Percentiles rank a stretch among this genome's conserved stretches.
Conservation (phyloP, 1,284 basidiomycete genomes). For the Moniliophthora roreri region DNA sequence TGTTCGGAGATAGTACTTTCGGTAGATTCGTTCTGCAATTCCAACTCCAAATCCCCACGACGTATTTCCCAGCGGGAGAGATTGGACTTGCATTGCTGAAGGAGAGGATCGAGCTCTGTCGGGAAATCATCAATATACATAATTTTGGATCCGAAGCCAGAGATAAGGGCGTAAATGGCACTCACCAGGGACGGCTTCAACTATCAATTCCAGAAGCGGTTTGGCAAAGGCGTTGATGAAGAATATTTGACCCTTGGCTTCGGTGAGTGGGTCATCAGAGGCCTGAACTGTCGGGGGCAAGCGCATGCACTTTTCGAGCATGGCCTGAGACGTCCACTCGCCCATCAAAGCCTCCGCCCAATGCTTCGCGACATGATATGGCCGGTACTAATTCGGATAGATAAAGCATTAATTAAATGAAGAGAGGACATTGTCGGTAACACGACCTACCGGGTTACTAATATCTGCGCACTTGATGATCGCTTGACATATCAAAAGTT, state of each 20-base stretch:
- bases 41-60: slow-evolving; percentile 1
- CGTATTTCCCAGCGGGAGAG: slow-evolving; percentile 8
- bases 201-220: slow-evolving; percentile 79
- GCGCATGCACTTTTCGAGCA: not conserved
- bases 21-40: not conserved
- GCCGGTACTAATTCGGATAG: slow-evolving; percentile 67
- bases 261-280: slow-evolving; percentile 64
- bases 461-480: slow-evolving; percentile 97
- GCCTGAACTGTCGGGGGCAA: slow-evolving; percentile 18
- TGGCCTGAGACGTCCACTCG: slow-evolving; percentile 88
- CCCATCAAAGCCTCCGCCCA: slow-evolving; percentile 87
- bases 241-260: slow-evolving; percentile 86
- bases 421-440: slow-evolving; percentile 4
- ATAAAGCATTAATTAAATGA: slow-evolving; percentile 4
- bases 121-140: slow-evolving; percentile 48
- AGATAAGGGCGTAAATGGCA: slow-evolving; percentile 11
- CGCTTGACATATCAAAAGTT: slow-evolving; percentile 83
- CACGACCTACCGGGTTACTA: slow-evolving; percentile 82
- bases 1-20: not conserved
- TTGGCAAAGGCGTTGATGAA: slow-evolving; percentile 84
- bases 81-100: slow-evolving; percentile 12
- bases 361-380: slow-evolving; percentile 83
- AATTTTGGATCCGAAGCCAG: no score
- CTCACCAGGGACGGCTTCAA: slow-evolving; percentile 72
- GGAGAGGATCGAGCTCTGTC: slow-evolving; percentile 9